These are phyloP conservation scores for Drosera capensis DNA, from an alignment of 148 eudicot species.

Conservation along the genomic window DNA sequence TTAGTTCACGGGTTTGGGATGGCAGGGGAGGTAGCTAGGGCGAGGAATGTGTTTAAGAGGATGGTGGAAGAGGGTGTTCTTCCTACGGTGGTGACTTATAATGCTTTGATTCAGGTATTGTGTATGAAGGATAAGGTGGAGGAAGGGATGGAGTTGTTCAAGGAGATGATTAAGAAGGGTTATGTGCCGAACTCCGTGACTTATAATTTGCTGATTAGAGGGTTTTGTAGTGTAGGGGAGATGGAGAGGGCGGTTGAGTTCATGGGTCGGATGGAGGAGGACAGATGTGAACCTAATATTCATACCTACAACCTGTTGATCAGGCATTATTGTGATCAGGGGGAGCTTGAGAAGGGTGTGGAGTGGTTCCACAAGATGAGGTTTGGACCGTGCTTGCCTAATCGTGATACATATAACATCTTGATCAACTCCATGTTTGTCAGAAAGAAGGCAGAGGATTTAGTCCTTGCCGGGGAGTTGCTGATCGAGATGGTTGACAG, in stretches of 20 bases:
- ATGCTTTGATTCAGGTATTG: conserved; percentile 79
- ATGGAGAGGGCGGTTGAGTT: conserved; percentile 60
- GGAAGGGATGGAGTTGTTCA: conserved; percentile 39
- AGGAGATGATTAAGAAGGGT: conserved; percentile 73
- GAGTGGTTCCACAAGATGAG: conserved; percentile 59
- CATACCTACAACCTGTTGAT: conserved; percentile 76
- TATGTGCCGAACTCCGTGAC: conserved; percentile 64
- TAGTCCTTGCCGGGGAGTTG: conserved; percentile 72
- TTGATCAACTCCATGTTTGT: conserved; percentile 66
- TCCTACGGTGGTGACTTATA: conserved; percentile 72
- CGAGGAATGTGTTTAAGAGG: conserved; percentile 55
- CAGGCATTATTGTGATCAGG: conserved; percentile 61
- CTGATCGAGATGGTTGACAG: conserved; percentile 75
- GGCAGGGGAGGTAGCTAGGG: conserved; percentile 57
- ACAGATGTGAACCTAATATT: conserved; percentile 64
- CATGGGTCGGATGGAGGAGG: conserved; percentile 51
- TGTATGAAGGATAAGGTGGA: conserved; percentile 81
- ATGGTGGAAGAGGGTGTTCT: conserved; percentile 66
- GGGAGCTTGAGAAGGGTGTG: conserved; percentile 77
- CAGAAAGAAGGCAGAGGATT: conserved; percentile 67
- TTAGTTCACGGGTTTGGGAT: conserved; percentile 86
- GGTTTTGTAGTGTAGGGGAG: conserved; percentile 57
- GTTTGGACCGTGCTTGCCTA: conserved; percentile 60
- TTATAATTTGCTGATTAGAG: conserved; percentile 64
- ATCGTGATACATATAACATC: conserved; percentile 82